phyloP scores from a whole-genome alignment of 2,329 filamentous ascomycete species.

The Botrytis sinoallii region DNA sequence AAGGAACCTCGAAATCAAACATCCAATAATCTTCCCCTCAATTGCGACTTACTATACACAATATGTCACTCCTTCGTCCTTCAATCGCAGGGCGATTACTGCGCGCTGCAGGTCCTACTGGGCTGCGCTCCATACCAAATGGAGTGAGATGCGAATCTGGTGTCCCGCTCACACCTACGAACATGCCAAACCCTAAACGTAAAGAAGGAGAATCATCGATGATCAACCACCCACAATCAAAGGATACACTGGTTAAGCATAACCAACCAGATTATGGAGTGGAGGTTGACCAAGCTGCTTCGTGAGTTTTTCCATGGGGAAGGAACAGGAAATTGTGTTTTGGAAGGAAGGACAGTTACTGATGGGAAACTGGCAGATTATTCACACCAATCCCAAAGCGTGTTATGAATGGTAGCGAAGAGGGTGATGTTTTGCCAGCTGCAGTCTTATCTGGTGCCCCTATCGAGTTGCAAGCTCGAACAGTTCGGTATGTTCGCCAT shows the following conservation, averaged over 20 bases:
- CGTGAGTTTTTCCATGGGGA: conserved; percentile 57
- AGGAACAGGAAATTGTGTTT: neutral
- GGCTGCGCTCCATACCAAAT: conserved; percentile 41
- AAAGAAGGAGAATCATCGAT: conserved; percentile 21
- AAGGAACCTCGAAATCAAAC: conserved; percentile 16
- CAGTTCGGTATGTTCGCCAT: conserved; percentile 69
- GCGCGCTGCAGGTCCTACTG: conserved; percentile 44
- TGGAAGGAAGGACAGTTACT: conserved; percentile 13
- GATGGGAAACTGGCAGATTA: conserved; percentile 53
- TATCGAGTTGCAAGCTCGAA: conserved; percentile 87
- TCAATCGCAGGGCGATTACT: conserved; percentile 52
- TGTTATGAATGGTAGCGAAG: conserved; percentile 88
- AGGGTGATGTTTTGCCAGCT: conserved; percentile 69
- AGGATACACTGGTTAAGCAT: conserved; percentile 25
- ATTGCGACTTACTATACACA: conserved; percentile 29
- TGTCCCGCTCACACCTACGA: conserved; percentile 42
- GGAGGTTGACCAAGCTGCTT: conserved; percentile 82
- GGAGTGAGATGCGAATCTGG: conserved; percentile 50
- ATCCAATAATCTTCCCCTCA: conserved; percentile 14
- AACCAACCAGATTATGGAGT: conserved; percentile 78
- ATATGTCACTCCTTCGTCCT: conserved; percentile 66
- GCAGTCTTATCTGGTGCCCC: conserved; percentile 89
- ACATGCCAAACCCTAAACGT: conserved; percentile 39
- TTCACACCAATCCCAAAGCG: conserved; percentile 89
- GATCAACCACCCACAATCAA: conserved; percentile 22